Evolutionary conservation across 2,329 filamentous ascomycete genomes (phyloP).

Genomic region (Diatrype stigma): DNA sequence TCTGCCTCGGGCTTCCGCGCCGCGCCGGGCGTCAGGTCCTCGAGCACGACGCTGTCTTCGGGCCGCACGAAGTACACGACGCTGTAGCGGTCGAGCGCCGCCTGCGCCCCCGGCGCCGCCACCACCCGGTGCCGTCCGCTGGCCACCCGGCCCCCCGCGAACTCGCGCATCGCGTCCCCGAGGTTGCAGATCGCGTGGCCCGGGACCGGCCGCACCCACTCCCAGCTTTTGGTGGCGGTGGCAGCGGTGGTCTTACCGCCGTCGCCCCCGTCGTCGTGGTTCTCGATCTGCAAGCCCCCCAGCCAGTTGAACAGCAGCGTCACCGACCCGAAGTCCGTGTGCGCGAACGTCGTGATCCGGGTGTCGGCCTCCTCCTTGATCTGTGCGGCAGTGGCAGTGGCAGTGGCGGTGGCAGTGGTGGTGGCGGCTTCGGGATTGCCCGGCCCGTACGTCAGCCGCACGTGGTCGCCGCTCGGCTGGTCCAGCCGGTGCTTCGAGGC

Average conservation of each 20-base stretch:
- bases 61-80: slow-evolving; percentile 33
- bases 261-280: too few relatives aligned
- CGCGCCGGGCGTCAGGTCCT: neutral
- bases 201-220: slow-evolving; percentile 31
- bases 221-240: slow-evolving; percentile 28
- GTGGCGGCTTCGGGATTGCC: slow-evolving; percentile 17
- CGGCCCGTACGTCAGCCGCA: slow-evolving; percentile 28
- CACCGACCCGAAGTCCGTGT: slow-evolving; percentile 35
- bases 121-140: slow-evolving; percentile 33
- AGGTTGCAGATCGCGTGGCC: slow-evolving; percentile 35
- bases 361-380: slow-evolving; percentile 27
- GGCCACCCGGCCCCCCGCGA: slow-evolving; percentile 29
- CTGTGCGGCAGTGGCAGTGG: too few relatives aligned
- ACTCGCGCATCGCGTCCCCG: slow-evolving; percentile 34
- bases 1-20: neutral
- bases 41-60: slow-evolving; percentile 17
- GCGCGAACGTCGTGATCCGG: slow-evolving; percentile 28
- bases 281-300: slow-evolving; percentile 33
- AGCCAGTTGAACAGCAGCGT: slow-evolving; percentile 37
- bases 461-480: slow-evolving; percentile 27
- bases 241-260: too few relatives aligned
- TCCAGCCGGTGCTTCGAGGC: slow-evolving; percentile 24
- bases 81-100: slow-evolving; percentile 28
- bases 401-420: too few relatives aligned
- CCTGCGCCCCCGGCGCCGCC: slow-evolving; percentile 27